Evolutionary conservation across 441 rosid genomes (phyloP), one percentile per base, ranked within the genome.

Genomic region (Gossypium davidsonii): DNA sequence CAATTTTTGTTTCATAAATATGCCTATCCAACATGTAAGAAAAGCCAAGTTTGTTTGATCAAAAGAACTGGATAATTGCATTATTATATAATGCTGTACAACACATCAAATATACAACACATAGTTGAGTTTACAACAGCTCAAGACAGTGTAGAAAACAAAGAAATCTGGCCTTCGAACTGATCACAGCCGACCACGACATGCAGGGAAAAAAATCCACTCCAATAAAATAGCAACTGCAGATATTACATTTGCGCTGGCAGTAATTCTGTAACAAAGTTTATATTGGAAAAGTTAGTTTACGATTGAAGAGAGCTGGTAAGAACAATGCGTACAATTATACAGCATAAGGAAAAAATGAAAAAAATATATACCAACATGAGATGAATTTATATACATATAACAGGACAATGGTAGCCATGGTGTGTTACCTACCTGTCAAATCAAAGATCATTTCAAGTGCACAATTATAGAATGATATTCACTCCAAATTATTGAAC

Each of bases 221-320:
- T 58, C 53, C 61, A 34, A 46, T 59, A 44, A 7, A 37, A 17
- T 31, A 65, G 42, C 58, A n/a, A 14, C 39, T 3, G 58, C 71
- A 48, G 21, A 25, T 4, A 12, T 26, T 70, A 37, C 14, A 20
- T 66, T 12, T 25, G 56, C 31, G 70, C 73, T 15, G 10, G 20
- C 62, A 52, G 21, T 58, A 69, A 12, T 34, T 70, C 79, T 78
- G 82, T 79, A 74, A 76, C 56, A 73, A 80, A 73, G 48, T 28
- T 60, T 37, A 8, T 23, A 74, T 26, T 60, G 46, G 26, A 21
- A 37, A 15, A 61, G 70, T 6, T 17, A 17, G 42, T 51, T 6
- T 59, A 18, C 44, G 28, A 23, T 51, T 51, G 17, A 51, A 14
- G 3, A 49, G 53, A 5, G 20, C 18, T n/a, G 12, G 46, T 42